Evolutionary conservation across 352 stramenopile species (phyloP), one percentile per base, ranked within the genome.

Genomic region (Phytophthora foliorum): DNA sequence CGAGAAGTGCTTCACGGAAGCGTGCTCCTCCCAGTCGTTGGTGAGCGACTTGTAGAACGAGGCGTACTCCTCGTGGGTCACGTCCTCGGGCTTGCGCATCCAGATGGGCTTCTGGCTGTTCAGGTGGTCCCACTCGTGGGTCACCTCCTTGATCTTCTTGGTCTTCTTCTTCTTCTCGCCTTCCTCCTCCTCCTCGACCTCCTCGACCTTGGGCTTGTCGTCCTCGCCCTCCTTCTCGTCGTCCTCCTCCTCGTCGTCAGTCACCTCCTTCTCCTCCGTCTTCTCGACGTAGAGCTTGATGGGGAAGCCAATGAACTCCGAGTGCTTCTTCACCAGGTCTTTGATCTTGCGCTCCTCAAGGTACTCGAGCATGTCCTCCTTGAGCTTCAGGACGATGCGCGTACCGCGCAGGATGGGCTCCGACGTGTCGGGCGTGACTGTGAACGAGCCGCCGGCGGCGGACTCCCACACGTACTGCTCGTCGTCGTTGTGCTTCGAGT

Each of bases 281-380:
- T 99, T 99, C 82, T 99, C 97, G 17, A 98, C 98, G 81, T 99
- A 99, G 16, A 99, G 92, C 86, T 99, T 99, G 85, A 99, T 99
- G 32, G 97, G 97, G 95, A 99, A 99, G 52, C 97, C 95, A 89
- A 99, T 99, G 88, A 99, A 99, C 85, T 99, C 98, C 8, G 95
- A 99, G 88, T 99, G 98, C 88, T 99, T 99, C 94, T 99, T 99
- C 49, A 99, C 97, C 34, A 99, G 82, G 80, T 99, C 97, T 84
- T 99, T 99, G 57, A 99, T 83, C 74, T 98, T 97, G 77, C 93
- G 93, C 83, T 99, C 97, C 81, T 99, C 98, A 1, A 99, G 79
- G 89, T 99, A 99, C 80, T 99, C 98, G 7, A 95, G 90, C 97
- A 99, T 99, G 84, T 99, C 98, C 78, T 99, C 97, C 97, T 99